Evolutionary conservation across 1,284 basidiomycete genomes (phyloP), one percentile per base, ranked within the genome.

Genomic region (Uromyces viciae-fabae): DNA sequence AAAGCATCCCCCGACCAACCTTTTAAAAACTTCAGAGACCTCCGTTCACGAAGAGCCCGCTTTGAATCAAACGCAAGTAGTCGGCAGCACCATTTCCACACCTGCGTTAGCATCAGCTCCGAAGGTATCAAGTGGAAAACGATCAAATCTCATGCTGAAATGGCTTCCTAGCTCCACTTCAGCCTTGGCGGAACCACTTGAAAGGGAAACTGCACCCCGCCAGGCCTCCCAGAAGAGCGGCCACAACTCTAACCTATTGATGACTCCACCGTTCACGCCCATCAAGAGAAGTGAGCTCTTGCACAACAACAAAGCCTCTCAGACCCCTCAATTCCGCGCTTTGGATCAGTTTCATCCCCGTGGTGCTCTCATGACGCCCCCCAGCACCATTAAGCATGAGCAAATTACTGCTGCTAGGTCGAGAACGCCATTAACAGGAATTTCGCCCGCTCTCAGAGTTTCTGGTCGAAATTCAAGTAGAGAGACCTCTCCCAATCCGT

Each of bases 111-210:
- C 42, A 36, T 43, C 60, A 8, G 7, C 62, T 69, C 64, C 60
- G 25, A 33, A 36, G 14, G 22, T 43, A 17, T n/a, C 42, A 1
- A 52, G 19, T 46, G 66, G 52, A 8, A 58, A 66, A 69, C 25
- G 46, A 15, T n/a, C 76, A 0, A 52, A 79, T 40, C 38, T 69
- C 38, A 71, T 79, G 66, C 56, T 66, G 2, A 69, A 79, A 43
- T 79, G 76, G 76, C 76, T 79, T 17, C 76, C 76, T 60, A 66
- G 46, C 76, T 79, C 76, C 8, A 79, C 66, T 0, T 71, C 76
- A 15, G 38, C 52, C 11, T 43, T 79, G 1, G 76, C 76, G 3
- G 76, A 79, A 33, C 64, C 76, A 3, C 40, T 79, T 3, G 76
- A 79, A 42, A 36, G 43, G 17, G 76, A 72, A 14, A 60, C 22